These are phyloP conservation scores for Fusarium sarcochroum DNA, from an alignment of 2,329 filamentous ascomycete species.

Conservation along the genomic window DNA sequence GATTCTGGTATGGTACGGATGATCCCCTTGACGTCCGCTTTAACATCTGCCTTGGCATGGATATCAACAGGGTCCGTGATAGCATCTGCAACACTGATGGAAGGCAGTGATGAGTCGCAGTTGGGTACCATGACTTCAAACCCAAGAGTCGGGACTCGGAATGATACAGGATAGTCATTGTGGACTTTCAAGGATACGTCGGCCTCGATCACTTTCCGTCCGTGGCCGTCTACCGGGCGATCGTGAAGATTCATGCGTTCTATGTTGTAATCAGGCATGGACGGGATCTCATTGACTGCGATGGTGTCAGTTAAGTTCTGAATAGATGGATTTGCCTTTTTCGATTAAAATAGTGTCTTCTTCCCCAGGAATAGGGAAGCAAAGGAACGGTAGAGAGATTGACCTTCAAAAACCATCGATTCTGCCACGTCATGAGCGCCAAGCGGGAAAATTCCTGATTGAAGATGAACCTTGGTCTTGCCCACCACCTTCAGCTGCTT, in stretches of 20 bases:
- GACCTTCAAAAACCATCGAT: constrained; percentile 85
- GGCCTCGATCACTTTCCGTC: constrained; percentile 79
- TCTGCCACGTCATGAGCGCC: constrained; percentile 83
- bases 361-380: constrained; percentile 73
- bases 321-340: constrained; percentile 34
- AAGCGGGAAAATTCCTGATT: constrained; percentile 83
- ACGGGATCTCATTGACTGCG: constrained; percentile 78
- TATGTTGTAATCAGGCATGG: constrained; percentile 86
- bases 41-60: constrained; percentile 75
- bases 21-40: constrained; percentile 78
- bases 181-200: constrained; percentile 80
- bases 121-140: constrained; percentile 90
- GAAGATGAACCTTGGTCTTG: constrained; percentile 79
- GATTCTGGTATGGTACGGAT: constrained; percentile 81
- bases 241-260: constrained; percentile 85
- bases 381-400: constrained; percentile 76
- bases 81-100: constrained; percentile 84
- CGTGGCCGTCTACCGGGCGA: constrained; percentile 63
- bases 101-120: constrained; percentile 78
- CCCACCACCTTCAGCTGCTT: constrained; percentile 79
- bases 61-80: constrained; percentile 77
- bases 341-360: constrained; percentile 61
- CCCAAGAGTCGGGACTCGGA: constrained; percentile 82
- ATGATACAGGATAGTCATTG: constrained; percentile 83
- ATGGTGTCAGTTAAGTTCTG: constrained; percentile 50